Conservation (phyloP, 768 basidiomycete genomes). For the Podaxis carcinomalis region DNA sequence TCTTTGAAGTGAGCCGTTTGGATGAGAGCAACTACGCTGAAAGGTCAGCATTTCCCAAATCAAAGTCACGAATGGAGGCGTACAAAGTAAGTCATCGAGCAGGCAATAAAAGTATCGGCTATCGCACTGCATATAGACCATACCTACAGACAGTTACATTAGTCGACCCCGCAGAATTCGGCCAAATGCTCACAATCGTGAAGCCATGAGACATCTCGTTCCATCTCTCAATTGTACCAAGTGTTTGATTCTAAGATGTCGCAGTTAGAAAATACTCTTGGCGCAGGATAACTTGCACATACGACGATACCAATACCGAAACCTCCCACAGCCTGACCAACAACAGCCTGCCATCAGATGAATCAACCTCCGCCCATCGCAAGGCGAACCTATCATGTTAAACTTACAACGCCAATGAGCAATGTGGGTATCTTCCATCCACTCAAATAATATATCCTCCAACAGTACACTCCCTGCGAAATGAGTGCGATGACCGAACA, state of each 20-base stretch:
- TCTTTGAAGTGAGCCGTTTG: not conserved
- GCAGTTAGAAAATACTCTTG: not conserved
- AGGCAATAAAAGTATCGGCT: slow-evolving; percentile 5
- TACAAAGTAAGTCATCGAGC: slow-evolving; percentile 2
- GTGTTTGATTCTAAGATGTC: slow-evolving; percentile 2
- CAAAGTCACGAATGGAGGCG: not conserved
- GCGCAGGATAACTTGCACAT: not conserved
- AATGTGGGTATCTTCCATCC: not conserved
- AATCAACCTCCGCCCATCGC: not conserved
- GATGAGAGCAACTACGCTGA: not conserved
- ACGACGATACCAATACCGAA: slow-evolving; percentile 8
- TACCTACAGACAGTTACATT: not conserved
- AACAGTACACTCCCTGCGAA: slow-evolving; percentile 11
- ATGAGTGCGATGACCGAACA: slow-evolving; percentile 6
- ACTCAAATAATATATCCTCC: slow-evolving; percentile 8
- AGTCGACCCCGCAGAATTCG: not conserved
- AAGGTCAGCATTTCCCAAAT: slow-evolving; percentile 13
- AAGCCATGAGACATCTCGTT: not conserved
- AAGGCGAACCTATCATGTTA: not conserved
- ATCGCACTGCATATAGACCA: slow-evolving; percentile 6
- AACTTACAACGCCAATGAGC: not conserved
- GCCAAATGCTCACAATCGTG: not conserved
- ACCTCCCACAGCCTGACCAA: slow-evolving; percentile 3
- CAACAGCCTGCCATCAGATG: not conserved
- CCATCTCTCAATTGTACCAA: slow-evolving; percentile 4